Conservation (phyloP, 2,329 filamentous ascomycete genomes). For the Myriangium duriaei region DNA sequence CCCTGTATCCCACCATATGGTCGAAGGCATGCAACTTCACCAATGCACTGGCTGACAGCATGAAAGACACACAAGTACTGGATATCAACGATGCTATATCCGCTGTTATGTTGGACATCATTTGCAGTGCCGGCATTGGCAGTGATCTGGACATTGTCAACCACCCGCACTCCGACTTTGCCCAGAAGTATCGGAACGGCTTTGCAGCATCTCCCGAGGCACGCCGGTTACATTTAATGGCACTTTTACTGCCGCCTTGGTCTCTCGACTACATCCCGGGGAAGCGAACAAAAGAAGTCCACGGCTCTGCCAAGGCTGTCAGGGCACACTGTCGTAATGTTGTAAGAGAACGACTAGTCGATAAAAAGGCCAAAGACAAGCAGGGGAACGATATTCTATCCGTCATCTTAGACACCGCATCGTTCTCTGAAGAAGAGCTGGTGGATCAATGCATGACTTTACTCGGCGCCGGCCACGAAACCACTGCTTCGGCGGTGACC, state of each 20-base stretch:
- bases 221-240: neutral
- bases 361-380: neutral
- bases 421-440: slow-evolving; percentile 60
- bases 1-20: neutral
- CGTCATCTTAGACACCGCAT: slow-evolving; percentile 34
- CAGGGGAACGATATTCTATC: neutral
- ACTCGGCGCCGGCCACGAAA: slow-evolving; percentile 52
- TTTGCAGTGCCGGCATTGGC: neutral
- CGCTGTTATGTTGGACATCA: neutral
- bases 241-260: neutral
- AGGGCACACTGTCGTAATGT: too few relatives aligned
- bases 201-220: neutral
- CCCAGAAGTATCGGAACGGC: too few relatives aligned
- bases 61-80: slow-evolving; percentile 15
- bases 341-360: neutral
- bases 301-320: too few relatives aligned
- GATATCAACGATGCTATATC: neutral
- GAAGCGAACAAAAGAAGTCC: neutral
- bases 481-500: slow-evolving; percentile 34
- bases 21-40: neutral
- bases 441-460: slow-evolving; percentile 80
- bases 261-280: neutral
- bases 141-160: neutral
- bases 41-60: slow-evolving; percentile 36
- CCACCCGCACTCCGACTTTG: too few relatives aligned